These are phyloP conservation scores for Mycena albidolilacea DNA, from an alignment of 768 basidiomycete species.

Conservation along the genomic window DNA sequence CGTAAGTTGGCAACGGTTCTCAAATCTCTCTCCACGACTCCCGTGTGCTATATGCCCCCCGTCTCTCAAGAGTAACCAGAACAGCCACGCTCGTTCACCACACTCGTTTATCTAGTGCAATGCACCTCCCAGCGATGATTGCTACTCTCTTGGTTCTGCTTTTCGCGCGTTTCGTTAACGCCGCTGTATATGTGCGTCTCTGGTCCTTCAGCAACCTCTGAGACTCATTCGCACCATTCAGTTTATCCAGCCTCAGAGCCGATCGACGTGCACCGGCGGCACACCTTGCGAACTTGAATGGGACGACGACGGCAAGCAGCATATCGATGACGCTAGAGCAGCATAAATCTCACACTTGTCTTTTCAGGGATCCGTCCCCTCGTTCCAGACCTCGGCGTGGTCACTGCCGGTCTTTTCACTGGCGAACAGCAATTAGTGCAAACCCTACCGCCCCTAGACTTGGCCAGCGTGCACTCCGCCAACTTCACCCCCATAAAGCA, in stretches of 20 bases:
- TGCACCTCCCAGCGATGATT: slow-evolving; percentile 20
- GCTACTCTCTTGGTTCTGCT: slow-evolving; percentile 44
- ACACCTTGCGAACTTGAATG: slow-evolving; percentile 69
- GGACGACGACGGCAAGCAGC: slow-evolving; percentile 70
- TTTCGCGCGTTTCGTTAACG: slow-evolving; percentile 48
- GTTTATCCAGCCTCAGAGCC: slow-evolving; percentile 63
- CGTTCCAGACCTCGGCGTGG: slow-evolving; percentile 61
- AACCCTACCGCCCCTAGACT: slow-evolving; percentile 68
- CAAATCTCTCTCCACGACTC: too few species aligned
- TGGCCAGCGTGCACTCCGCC: slow-evolving; percentile 61
- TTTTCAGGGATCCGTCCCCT: slow-evolving; percentile 53
- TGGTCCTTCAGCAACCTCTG: neutral
- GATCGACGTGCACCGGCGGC: slow-evolving; percentile 67
- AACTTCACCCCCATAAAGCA: slow-evolving; percentile 70
- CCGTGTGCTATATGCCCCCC: slow-evolving; percentile 10
- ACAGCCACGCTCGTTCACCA: slow-evolving; percentile 30
- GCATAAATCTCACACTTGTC: too few species aligned
- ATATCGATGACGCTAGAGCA: too few species aligned
- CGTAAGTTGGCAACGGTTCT: neutral
- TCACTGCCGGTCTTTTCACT: slow-evolving; percentile 71
- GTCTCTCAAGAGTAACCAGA: slow-evolving; percentile 1
- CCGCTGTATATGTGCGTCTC: slow-evolving; percentile 59
- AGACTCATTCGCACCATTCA: slow-evolving; percentile 41
- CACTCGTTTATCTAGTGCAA: slow-evolving; percentile 35
- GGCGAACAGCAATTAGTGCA: slow-evolving; percentile 74